A percentile compares a stretch with the other conserved stretches of the same genome.
Evolutionary conservation across 176 grass and related monocot species (phyloP).

Genomic region (Eleusine indica): DNA sequence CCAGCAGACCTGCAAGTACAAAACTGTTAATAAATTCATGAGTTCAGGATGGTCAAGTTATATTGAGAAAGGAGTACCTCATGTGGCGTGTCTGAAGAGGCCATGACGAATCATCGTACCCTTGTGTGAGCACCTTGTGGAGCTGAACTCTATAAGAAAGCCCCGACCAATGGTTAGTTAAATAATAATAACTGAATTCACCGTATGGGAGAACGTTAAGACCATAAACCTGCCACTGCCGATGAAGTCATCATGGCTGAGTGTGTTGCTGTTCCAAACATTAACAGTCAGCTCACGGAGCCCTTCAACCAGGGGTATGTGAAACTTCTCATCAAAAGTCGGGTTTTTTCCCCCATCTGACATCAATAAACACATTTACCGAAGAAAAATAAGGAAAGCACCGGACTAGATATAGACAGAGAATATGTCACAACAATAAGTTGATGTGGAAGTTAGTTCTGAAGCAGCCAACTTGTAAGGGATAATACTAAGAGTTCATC

Average conservation of each 20-base stretch:
- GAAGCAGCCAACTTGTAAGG: background rate
- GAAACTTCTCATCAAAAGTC: conserved; percentile 81
- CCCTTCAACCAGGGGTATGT: conserved; percentile 80
- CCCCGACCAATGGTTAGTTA: conserved; percentile 10
- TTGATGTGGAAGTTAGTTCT: background rate
- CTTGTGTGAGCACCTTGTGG: conserved; percentile 71
- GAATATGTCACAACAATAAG: background rate
- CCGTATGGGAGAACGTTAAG: background rate
- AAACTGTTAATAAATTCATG: conserved; percentile 32
- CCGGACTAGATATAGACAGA: background rate
- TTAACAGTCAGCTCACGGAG: conserved; percentile 64
- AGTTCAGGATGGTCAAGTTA: conserved; percentile 18
- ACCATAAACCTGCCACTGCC: conserved; percentile 69
- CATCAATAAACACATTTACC: conserved; percentile 39
- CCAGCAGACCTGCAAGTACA: conserved; percentile 61
- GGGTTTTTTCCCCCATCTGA: conserved; percentile 86
- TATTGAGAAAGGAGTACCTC: conserved; percentile 44
- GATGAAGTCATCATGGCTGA: conserved; percentile 72
- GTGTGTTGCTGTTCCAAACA: conserved; percentile 86
- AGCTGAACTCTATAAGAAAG: conserved; percentile 66
- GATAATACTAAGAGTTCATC: background rate
- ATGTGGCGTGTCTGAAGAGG: conserved; percentile 65
- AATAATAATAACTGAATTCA: background rate
- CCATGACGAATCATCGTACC: conserved; percentile 81
- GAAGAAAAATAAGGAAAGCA: background rate